Base-by-base conservation (phyloP, 1,139 yeast genomes). In the Suhomyces coccinellae region DNA sequence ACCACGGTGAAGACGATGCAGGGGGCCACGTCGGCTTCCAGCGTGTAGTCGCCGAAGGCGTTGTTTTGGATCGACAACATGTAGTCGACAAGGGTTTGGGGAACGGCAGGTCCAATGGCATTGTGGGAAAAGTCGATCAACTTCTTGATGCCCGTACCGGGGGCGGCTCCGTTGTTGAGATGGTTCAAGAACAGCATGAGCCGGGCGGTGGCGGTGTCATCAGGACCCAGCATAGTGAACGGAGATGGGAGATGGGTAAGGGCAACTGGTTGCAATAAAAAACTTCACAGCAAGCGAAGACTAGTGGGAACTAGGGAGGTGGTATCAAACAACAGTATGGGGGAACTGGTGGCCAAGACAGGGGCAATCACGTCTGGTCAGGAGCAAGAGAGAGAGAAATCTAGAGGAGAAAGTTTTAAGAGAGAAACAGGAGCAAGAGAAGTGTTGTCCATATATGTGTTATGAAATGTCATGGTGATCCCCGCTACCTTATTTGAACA, bases 31-130 rank as follows among this genome's bases (percentile, higher is more conserved):
- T 86, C 95, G 14, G 54, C 56, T 12, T 46, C 40, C n/a, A 56
- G 57, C 3, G 93, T 90, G 60, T 84, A 86, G 31, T 77, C 82
- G 9, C 95, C 95, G 65, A 85, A 84, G 36, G 80, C 62, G 9
- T 79, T 75, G 42, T 76, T 77, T 54, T 83, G 80, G 4, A 65
- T 49, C 12, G 65, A 63, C 3, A 67, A 53, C 2, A 73, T 69
- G 44, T 71, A 72, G 0, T 62, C 51, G 10, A 70, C 51, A 24
- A 81, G 53, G 0, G 53, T 61, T 1, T 45, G 47, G 1, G 85
- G 83, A 16, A 79, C 59, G 0, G 53, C 47, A 2, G 56, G 45
- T 10, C 72, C 73, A 16, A 63, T 17, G 32, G 63, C 41, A 38
- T 57, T 56, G 27, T 55, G 52, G 17, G 71, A 63, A 48, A 67